Evolutionary conservation across 176 grass and related monocot genomes (phyloP), one percentile per base, ranked within the genome.

Genomic region (Carex scoparia): DNA sequence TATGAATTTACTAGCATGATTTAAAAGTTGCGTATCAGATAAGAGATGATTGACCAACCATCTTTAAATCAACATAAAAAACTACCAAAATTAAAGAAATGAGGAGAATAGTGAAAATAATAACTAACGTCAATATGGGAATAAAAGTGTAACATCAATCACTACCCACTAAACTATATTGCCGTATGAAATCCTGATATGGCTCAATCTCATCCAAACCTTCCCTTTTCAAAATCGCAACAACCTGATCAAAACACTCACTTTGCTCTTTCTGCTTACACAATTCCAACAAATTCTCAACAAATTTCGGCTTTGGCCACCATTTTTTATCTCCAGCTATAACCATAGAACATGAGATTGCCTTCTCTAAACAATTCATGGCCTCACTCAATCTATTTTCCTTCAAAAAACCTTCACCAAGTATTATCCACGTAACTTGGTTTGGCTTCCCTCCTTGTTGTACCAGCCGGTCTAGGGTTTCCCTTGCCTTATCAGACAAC

Each of bases 381-480:
- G 95, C 89, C 90, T 94, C 88, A 58, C 86, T 65, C 73, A 89
- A 80, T 33, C 88, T 84, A 40, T 89, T 81, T 72, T 93, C 85
- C 72, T 91, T 93, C 14, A 87, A 69, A 77, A 90, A 94, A 49
- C 92, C 91, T 65, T 89, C 86, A 82, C 86, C 89, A 88, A 98
- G 93, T 79, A 93, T 88, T 86, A 91, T 86, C 93, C 95, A 98
- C 30, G 89, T 86, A 81, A 82, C 86, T 18, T 88, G 84, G 79
- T 85, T 93, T 67, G 88, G 95, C 27, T 94, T 93, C 80, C 95
- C 93, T 79, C 95, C 95, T 92, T 88, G 92, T 80, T 91, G 86
- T 70, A 91, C 58, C 63, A 94, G 91, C 61, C 57, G 61, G 57
- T 92, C 92, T 15, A 98, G 18, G 37, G 76, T 86, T 77, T 93